These are phyloP conservation scores for Eucommia ulmoides DNA, from an alignment of 257 asterid genomes.

Conservation along the genomic window DNA sequence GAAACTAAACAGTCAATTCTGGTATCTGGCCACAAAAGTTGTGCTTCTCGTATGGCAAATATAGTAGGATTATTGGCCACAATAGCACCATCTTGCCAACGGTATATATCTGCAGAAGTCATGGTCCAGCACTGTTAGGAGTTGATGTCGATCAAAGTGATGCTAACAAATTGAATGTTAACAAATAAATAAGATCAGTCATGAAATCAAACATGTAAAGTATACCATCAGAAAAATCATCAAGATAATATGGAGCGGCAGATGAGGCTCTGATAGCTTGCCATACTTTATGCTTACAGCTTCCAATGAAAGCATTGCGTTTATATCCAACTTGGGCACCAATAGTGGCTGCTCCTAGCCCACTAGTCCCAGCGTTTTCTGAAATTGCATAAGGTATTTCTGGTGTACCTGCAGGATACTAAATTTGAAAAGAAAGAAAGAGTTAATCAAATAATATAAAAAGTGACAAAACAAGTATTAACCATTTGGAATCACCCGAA, in stretches of 20 bases:
- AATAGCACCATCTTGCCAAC: constrained; percentile 99
- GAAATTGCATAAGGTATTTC: constrained; percentile 59
- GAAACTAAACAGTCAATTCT: constrained; percentile 92
- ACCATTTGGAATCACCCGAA: neutral
- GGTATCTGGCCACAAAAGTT: constrained; percentile 93
- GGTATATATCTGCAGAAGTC: constrained; percentile 44
- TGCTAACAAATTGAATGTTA: constrained; percentile 8
- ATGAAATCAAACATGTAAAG: constrained; percentile 7
- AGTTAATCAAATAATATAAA: constrained; percentile 8
- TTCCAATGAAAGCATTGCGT: constrained; percentile 85
- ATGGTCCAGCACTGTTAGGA: constrained; percentile 7
- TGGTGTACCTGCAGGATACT: constrained; percentile 99
- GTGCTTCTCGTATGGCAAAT: constrained; percentile 93
- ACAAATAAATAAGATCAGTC: constrained; percentile 8
- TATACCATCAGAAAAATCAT: constrained; percentile 94
- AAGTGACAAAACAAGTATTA: neutral
- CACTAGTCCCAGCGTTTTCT: constrained; percentile 52
- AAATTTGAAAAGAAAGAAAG: constrained; percentile 18
- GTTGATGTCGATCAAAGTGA: constrained; percentile 13
- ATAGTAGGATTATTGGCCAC: constrained; percentile 97
- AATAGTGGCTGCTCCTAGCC: constrained; percentile 48
- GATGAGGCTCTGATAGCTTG: constrained; percentile 99
- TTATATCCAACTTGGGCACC: constrained; percentile 74
- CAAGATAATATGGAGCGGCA: constrained; percentile 98
- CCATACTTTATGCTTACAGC: constrained; percentile 96